Base-by-base conservation (phyloP, 1,284 basidiomycete genomes). In the Cutaneotrichosporon daszewskae region DNA sequence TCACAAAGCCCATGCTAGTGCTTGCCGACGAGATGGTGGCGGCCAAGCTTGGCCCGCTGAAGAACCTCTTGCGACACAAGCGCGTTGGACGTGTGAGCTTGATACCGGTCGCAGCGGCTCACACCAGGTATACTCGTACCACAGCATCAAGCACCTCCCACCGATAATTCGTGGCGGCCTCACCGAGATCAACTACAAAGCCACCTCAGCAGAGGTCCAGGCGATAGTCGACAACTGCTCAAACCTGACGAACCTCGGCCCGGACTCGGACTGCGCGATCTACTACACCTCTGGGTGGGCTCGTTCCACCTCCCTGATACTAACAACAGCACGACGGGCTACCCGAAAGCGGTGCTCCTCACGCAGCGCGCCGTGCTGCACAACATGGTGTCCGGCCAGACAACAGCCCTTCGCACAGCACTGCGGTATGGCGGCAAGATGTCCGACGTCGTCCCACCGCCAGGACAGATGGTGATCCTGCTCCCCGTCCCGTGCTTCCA, bases 401-500 rank as follows among this genome's bases (percentile, higher is more conserved):
- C 5, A 32, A 23, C 14, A 26, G 38, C 23, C 3, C 39, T 57
- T 7, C 51, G 66, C 38, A 55, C 59, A 1, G 57, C 56, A 1
- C 44, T 68, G 2, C 59, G 66, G 13, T 54, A 55, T 18, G 62
- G 61, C 10, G 45, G 49, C 4, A 41, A 54, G 0, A 40, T 56
- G 13, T 57, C 60, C 17, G 36, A 29, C 4, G 24, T 38, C 10
- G 17, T 22, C 13, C 18, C 17, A 8, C 32, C 32, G 26, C 43
- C 43, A 3, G 29, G 14, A 39, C 49, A 56, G 31, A 51, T 48
- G 4, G 53, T 59, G 22, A 47, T 66, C 12, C 60, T 69, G 26
- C 47, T 51, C 28, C 40, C 64, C 16, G 55, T 69, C 28, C 66
- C 66, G 1, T 56, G 67, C 1, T 69, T 69, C 53, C 66, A 69